Evolutionary conservation across 768 basidiomycete genomes (phyloP), one percentile per base, ranked within the genome.

Genomic region (Rubroboletus pulcherrimus): DNA sequence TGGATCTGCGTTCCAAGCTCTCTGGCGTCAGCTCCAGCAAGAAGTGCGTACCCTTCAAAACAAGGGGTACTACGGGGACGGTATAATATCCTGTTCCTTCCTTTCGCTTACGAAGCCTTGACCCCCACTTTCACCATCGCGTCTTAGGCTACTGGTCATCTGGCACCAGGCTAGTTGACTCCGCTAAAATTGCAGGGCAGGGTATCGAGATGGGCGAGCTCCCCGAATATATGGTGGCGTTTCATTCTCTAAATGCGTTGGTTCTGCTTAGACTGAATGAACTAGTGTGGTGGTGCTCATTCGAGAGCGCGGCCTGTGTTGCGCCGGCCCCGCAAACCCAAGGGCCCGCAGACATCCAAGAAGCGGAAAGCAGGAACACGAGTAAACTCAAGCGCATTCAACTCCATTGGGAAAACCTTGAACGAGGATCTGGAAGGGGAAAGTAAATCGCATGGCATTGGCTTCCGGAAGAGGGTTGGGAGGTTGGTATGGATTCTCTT

Each of bases 11-110:
- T 93, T 93, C 67, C 90, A 91, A 72, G 75, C 81, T 11, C 75
- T 91, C 3, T 91, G 91, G 87, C 76, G 71, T 31, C 80, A 78
- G 58, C 79, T 93, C 15, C 74, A 79, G 30, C 71, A 70, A 30
- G 88, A 93, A 66, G 87, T 92, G 5, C 74, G 81, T 33, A 77
- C 77, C 26, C 75, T 93, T n/a, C 90, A 91, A 66, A 74, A 74
- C 49, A 81, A 76, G 68, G 90, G 87, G 29, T 93, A 93, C 65
- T 91, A 86, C 50, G 91, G 91, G 1, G 91, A 93, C 68, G 91
- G 90, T 87, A 56, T 37, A 66, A 49, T 11, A 33, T 31, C 11
- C 2, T 51, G 34, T 51, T 45, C n/a, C 21, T 42, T 39, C 5
- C 30, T 37, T 33, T 44, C 17, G n/a, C 26, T 40, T 38, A 42